Evolutionary conservation across 345 rosid species (phyloP).

Genomic region (Noccaea caerulescens): DNA sequence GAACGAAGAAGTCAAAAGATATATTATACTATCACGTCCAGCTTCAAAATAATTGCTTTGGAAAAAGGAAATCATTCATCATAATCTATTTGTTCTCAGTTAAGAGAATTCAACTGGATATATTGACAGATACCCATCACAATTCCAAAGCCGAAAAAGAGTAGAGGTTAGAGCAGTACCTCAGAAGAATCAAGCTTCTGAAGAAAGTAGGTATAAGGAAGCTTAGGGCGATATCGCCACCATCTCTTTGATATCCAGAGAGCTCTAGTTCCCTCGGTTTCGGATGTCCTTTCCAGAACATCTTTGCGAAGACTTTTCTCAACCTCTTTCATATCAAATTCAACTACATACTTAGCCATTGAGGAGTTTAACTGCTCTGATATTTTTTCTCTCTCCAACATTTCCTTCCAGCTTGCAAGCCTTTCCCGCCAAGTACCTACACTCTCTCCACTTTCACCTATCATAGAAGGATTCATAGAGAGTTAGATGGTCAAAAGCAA

Average conservation of each 20-base stretch:
- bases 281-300: constrained; percentile 63
- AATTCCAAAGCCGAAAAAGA: constrained; percentile 8
- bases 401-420: constrained; percentile 71
- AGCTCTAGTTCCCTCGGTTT: constrained; percentile 72
- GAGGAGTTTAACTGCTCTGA: constrained; percentile 64
- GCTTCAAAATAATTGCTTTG: neutral
- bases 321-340: constrained; percentile 96
- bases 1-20: constrained; percentile 1
- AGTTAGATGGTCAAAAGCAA: constrained; percentile 22
- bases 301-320: constrained; percentile 92
- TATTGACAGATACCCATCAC: constrained; percentile 6
- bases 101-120: constrained; percentile 2
- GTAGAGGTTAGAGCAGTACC: constrained; percentile 47
- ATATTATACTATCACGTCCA: neutral
- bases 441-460: constrained; percentile 56
- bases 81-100: constrained; percentile 12
- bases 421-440: constrained; percentile 77
- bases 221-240: constrained; percentile 96
- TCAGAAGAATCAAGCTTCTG: constrained; percentile 90
- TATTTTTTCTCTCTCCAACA: constrained; percentile 68
- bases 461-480: constrained; percentile 30
- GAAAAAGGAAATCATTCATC: neutral
- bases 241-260: constrained; percentile 98
- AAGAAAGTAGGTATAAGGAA: constrained; percentile 91
- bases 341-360: constrained; percentile 79